These are phyloP conservation scores for Globisporangium perplexum DNA, from an alignment of 352 stramenopile species.

Conservation along the genomic window DNA sequence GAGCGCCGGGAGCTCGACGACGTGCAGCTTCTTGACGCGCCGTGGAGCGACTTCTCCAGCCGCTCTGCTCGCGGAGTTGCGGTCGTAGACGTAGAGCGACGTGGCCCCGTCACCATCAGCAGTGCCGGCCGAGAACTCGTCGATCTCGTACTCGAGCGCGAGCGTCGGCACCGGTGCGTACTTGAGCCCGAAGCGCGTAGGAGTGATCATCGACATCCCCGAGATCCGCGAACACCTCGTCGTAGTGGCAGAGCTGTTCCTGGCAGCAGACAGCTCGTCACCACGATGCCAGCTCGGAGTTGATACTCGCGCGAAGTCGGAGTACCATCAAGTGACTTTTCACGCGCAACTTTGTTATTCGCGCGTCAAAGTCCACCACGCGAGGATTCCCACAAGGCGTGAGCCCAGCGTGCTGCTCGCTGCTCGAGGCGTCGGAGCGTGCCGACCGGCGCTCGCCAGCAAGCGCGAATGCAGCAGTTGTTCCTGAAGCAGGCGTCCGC, in stretches of 20 bases:
- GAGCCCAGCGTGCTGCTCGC: no score
- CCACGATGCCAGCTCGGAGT: no score
- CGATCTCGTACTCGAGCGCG: slow-evolving; percentile 77
- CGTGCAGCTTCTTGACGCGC: slow-evolving; percentile 55
- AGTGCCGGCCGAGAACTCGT: slow-evolving; percentile 27
- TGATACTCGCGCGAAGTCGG: no score
- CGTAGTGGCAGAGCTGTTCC: no score
- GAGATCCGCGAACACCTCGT: no score
- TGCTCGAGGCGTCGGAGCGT: no score
- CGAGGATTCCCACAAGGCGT: no score
- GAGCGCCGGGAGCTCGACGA: slow-evolving; percentile 69
- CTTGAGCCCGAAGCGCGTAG: slow-evolving; percentile 79
- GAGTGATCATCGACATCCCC: slow-evolving; percentile 82
- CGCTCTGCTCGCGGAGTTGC: not conserved
- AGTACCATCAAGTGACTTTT: no score
- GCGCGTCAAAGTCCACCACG: no score
- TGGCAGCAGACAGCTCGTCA: no score
- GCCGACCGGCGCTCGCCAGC: no score
- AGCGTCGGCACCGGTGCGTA: slow-evolving; percentile 74
- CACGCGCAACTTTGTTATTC: no score
- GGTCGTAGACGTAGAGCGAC: slow-evolving; percentile 56
- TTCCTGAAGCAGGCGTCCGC: slow-evolving; percentile 1
- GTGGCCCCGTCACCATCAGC: slow-evolving; percentile 27
- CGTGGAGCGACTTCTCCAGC: not conserved
- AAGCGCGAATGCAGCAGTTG: not conserved